Base-by-base conservation (phyloP, 225 moss, liverwort and hornwort species). In the Thuidium tamariscinum region DNA sequence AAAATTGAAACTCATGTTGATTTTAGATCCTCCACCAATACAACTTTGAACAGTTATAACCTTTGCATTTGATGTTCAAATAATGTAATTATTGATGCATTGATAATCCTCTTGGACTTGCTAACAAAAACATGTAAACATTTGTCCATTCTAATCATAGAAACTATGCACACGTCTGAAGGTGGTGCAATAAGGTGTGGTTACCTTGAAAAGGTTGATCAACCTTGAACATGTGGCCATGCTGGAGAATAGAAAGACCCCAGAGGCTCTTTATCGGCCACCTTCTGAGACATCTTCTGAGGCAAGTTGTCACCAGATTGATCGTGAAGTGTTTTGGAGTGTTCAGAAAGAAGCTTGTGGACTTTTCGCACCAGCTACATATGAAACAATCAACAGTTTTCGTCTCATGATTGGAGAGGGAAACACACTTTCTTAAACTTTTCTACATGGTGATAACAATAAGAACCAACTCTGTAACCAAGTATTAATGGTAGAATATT, bases 311-410 rank as follows among this genome's bases (percentile, higher is more conserved):
- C 96, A 81, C 94, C 92, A 84, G 95, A 88, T 90, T 96, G 93
- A 76, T 92, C 92, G 46, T 88, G 81, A 49, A 95, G 88, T 8
- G 91, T 79, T 88, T 87, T 91, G 83, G 94, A 94, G 67, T 92
- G 92, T 42, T 86, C 91, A 15, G 93, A 86, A 57, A 98, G 96
- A 55, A 98, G 90, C 15, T 88, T 74, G 89, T 96, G 98, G 21
- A 96, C 96, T 77, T 83, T 94, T 74, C 80, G 92, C 75, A 95
- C 96, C 79, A 98, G 88, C 98, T 97, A 93, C 85, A 92, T 61
- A 90, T 56, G 52, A 75, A 64, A 36, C 56, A 39, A 51, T 17
- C 79, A 70, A 61, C 59, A 89, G 13, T 29, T 39, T 61, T 18
- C 17, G 22, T 66, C 20, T 83, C 32, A 65, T 63, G 65, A 26